Evolutionary conservation across 2,329 filamentous ascomycete species (phyloP), one percentile per base, ranked within the genome.

Genomic region (Phyllosticta citrichinensis): DNA sequence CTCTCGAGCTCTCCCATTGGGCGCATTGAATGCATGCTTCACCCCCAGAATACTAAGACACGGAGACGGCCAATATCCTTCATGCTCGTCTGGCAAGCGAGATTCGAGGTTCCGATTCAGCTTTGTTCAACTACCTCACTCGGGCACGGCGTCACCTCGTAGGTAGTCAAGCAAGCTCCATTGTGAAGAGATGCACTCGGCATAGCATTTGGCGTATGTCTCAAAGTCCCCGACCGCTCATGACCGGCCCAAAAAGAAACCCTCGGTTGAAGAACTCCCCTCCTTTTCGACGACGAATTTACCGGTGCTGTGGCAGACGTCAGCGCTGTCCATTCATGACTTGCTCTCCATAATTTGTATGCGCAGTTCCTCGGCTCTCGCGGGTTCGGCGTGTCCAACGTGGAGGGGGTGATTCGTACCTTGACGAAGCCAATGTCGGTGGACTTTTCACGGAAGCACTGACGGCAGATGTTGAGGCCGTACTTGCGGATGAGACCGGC

Each of bases 401-500:
- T 1, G 22, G 19, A 24, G 6, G 11, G 40, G 27, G 54, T 27
- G n/a, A 58, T 62, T 58, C 70, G 69, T 78, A 86, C 84, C 83
- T 87, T 87, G 76, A 80, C 77, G 80, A 87, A 87, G 70, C 84
- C 84, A 74, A 87, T 86, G 76, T 87, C 84, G 73, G 75, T 74
- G 72, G 79, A 77, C 81, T 87, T 87, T 80, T 87, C 84, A 70
- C 84, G 76, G 81, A 87, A 87, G 82, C 84, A 87, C 78, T 84
- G 81, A 81, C 84, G 82, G 82, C 84, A 86, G 79, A 87, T 85
- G 75, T 96, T 91, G 73, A 97, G 85, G 77, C 94, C 93, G 83
- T 99, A 99, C 84, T 99, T 99, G 84, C 94, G 92, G 87, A 99
- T 96, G 72, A 99, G 87, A 95, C 94, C 94, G 75, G 94, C 93